Base-by-base conservation (phyloP, 2,329 filamentous ascomycete species). In the Rhynchosporium graminicola region DNA sequence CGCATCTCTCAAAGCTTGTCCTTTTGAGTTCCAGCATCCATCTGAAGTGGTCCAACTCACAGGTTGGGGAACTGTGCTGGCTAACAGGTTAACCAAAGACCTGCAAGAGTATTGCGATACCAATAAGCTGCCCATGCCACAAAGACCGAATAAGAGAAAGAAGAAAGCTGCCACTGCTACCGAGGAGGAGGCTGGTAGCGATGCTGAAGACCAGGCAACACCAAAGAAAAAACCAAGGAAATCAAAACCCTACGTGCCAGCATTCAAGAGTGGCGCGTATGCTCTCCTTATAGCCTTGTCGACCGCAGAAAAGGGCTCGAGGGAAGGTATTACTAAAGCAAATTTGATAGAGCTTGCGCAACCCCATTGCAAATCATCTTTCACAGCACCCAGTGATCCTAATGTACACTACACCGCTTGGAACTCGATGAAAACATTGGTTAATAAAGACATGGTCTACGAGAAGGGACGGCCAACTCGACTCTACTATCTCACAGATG, bases 391-490 rank as follows among this genome's bases (percentile, higher is more conserved):
- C 0, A 80, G 78, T 46, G 87, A 91, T 59, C 79, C 88, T 0
- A 87, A 81, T 10, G 89, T 87, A 61, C 90, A 84, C 69, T 90
- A 91, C 69, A 94, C 90, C 0, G 91, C 91, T 0, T 95, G 90
- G 90, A 89, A 84, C 70, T 92, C 90, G 1, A 92, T 94, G 82
- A 91, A 90, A 72, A 91, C 88, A 0, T 77, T 95, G 38, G 68
- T 87, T 4, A 80, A 86, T 59, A 92, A 93, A 72, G 89, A 92
- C 62, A 77, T 93, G 3, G 88, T 93, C 0, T 87, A 86, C 61
- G 87, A 90, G 68, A 85, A 85, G 59, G 88, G 89, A 0, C 81
- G 88, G 15, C 90, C 89, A 0, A 75, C 86, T 20, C 83, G 86
- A 63, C 85, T 82, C 67, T 95, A 92, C 71, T 80, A 81, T 1